These are phyloP conservation scores for Tuber calosporum DNA, from an alignment of 495 filamentous ascomycete genomes.

Conservation along the genomic window DNA sequence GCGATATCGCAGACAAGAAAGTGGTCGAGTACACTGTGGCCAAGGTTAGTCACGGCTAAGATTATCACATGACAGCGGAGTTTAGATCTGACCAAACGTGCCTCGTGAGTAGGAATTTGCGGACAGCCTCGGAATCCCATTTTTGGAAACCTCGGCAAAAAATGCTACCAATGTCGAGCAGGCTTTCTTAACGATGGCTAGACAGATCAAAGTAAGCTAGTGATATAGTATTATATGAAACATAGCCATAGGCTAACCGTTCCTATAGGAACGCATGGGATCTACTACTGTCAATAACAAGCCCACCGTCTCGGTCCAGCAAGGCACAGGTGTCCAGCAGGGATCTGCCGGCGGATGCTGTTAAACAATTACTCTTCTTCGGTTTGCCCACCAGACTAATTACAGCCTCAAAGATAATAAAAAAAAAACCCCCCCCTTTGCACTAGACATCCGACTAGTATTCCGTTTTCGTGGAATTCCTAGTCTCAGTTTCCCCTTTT, in stretches of 20 bases:
- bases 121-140: conserved; percentile 96
- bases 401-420: conserved; percentile 14
- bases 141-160: conserved; percentile 99
- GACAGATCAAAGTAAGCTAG: conserved; percentile 71
- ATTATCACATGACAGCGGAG: conserved; percentile 7
- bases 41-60: conserved; percentile 58
- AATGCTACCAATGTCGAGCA: conserved; percentile 99
- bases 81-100: conserved; percentile 27
- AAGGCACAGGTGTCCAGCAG: conserved; percentile 89
- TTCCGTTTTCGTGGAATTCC: conserved; percentile 34
- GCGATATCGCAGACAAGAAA: conserved; percentile 99
- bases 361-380: conserved; percentile 51
- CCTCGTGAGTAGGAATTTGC: conserved; percentile 72
- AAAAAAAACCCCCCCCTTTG: conserved; percentile 37
- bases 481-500: conserved; percentile 35
- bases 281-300: conserved; percentile 94
- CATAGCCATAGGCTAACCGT: conserved; percentile 15
- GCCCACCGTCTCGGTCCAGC: conserved; percentile 88
- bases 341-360: conserved; percentile 88
- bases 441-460: conserved; percentile 37
- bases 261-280: conserved; percentile 77
- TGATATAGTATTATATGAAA: not conserved
- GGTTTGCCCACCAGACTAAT: conserved; percentile 30
- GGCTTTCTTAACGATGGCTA: conserved; percentile 98
- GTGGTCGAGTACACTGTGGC: conserved; percentile 99